Percentiles rank a stretch among this genome's conserved stretches.
Evolutionary conservation across 2,329 filamentous ascomycete genomes (phyloP).

Genomic region (Zasmidium cellare): DNA sequence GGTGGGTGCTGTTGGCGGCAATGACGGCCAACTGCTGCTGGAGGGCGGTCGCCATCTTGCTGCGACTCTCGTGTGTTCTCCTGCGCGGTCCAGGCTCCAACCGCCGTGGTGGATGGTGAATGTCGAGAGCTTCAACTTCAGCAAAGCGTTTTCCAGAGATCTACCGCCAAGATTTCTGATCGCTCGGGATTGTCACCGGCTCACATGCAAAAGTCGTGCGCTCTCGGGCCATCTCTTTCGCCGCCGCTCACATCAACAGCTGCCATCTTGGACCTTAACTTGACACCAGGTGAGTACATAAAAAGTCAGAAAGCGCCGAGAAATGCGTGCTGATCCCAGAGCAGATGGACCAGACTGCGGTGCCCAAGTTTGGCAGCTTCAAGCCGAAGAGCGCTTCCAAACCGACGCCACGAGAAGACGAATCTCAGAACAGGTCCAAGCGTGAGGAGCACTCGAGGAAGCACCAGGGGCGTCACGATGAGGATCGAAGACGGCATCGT

Average conservation of each 20-base stretch:
- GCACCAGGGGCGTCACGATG: constrained; percentile 3
- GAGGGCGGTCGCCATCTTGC: constrained; percentile 75
- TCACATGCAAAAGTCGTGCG: not conserved
- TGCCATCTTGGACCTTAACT: not conserved
- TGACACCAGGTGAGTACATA: not conserved
- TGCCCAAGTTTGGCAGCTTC: constrained; percentile 77
- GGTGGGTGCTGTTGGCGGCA: constrained; percentile 83
- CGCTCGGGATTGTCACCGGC: not conserved
- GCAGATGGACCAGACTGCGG: constrained; percentile 29
- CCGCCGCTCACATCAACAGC: not conserved
- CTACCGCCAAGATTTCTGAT: not conserved
- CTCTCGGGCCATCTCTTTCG: not conserved
- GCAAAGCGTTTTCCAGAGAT: not conserved
- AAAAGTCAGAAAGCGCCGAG: not conserved
- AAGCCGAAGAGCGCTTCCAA: constrained; percentile 49
- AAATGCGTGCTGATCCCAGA: not conserved
- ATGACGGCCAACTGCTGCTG: constrained; percentile 93
- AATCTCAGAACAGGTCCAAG: constrained; percentile 7
- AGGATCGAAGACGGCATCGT: not conserved
- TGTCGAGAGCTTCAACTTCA: not conserved
- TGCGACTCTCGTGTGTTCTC: not conserved
- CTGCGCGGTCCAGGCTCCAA: not conserved
- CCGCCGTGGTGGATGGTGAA: not conserved
- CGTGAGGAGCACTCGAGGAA: not conserved
- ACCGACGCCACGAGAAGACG: constrained; percentile 13